Evolutionary conservation across 805 yeast species (phyloP), one percentile per base, ranked within the genome.

Genomic region (Cyberlindnera mrakii): DNA sequence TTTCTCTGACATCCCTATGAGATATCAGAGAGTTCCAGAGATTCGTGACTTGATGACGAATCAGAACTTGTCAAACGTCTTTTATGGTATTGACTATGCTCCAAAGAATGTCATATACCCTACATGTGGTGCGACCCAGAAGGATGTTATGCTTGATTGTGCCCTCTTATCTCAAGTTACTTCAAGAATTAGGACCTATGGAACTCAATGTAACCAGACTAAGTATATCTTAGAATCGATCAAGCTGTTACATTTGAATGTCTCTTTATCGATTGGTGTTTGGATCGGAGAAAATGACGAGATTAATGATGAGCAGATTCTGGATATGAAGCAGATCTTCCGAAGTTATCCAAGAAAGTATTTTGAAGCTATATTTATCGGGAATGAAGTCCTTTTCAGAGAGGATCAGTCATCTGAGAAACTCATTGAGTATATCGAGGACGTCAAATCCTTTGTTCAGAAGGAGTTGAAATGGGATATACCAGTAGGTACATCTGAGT

Each of bases 401-500:
- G 66, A 67, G 25, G 86, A 80, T 2, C 65, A 68, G 46, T 48
- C 70, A 3, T 52, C 57, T 1, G 43, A 52, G 0, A 65, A 65
- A 20, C 59, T 82, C 17, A 49, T 71, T 11, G 50, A 50, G 1
- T 72, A 71, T 41, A 72, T 81, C 30, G 49, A 56, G 6, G 69
- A 66, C 7, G 67, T 74, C 4, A 72, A 69, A 49, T 36, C 48
- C 0, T 72, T 62, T 46, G 55, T 74, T 1, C 55, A 48, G n/a
- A 46, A 58, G 3, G 56, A 65, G 8, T 59, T 66, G 32, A 59
- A 46, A 35, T 65, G 58, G 35, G 65, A 62, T 33, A 52, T 81
- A 13, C 78, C 78, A 1, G 75, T 82, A 3, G 88, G 87, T 2
- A 77, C 84, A 0, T 68, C 82, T 0, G 88, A 82, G 37, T 58